Conservation (phyloP, 192 early-diverging fungal species). For the Gamsiella multidivaricata region DNA sequence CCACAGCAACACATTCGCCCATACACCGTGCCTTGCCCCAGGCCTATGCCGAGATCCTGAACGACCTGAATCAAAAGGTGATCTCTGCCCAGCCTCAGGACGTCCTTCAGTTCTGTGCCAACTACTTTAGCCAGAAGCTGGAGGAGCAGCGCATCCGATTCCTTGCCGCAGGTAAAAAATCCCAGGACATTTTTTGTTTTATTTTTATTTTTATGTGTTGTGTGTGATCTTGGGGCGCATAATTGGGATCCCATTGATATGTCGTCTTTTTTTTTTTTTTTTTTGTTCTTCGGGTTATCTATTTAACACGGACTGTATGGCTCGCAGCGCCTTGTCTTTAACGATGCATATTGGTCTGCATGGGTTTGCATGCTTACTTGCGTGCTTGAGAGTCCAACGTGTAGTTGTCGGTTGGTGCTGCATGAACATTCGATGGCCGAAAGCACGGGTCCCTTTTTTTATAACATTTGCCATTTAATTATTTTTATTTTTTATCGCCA, state of each 20-base stretch:
- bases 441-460: no score
- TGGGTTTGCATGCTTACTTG: no score
- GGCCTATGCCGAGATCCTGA: slow-evolving; percentile 72
- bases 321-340: no score
- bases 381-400: no score
- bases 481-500: not conserved
- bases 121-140: slow-evolving; percentile 89
- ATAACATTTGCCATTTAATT: not conserved
- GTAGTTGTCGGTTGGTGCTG: slow-evolving; percentile 1
- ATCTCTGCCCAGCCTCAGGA: slow-evolving; percentile 83
- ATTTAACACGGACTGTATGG: not conserved
- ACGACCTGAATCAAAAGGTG: slow-evolving; percentile 86
- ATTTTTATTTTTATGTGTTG: not conserved
- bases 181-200: not conserved
- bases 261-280: slow-evolving; percentile 1
- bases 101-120: slow-evolving; percentile 92
- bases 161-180: slow-evolving; percentile 40
- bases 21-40: slow-evolving; percentile 51
- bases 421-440: not conserved
- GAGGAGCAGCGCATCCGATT: slow-evolving; percentile 77
- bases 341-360: no score
- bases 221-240: not conserved
- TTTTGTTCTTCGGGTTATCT: slow-evolving; percentile 1
- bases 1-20: slow-evolving; percentile 41
- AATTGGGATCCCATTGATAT: slow-evolving; percentile 1